Evolutionary conservation across 2,329 filamentous ascomycete genomes (phyloP), one percentile per base, ranked within the genome.

Genomic region (Orbilia javanica): DNA sequence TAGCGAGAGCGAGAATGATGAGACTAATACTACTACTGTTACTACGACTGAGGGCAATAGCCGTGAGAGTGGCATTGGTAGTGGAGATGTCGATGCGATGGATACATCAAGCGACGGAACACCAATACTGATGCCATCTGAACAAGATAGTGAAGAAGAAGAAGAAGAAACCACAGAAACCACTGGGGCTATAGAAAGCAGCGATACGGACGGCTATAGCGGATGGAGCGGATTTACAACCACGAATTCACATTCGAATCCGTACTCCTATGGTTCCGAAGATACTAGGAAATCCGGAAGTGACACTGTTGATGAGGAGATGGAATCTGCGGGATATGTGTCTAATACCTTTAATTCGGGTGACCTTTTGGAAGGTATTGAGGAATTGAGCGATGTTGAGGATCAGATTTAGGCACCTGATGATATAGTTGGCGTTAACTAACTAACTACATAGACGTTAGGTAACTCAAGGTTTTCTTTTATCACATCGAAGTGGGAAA

Each of bases 301-400:
- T 3, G 29, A 3, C 4, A 44, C 31, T 15, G 11, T 1, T 11
- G 52, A 46, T 8, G 34, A 57, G 4, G 15, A 55, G 22, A 64
- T 63, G 46, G 39, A 31, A 8, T 44, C 25, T 42, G 36, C 4
- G 0, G n/a, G 7, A 39, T 64, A 36, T 13, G 15, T 25, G 3
- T 34, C 27, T 7, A 48, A 27, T n/a, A 25, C 46, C 22, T 36
- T 52, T 18, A 39, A 27, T 25, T 71, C 66, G 3, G 44, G 20
- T 1, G 57, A 67, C 34, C 52, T 27, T 25, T 48, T 71, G 25
- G 66, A 71, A 50, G 73, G 48, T 18, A 66, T 77, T 11, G 73
- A 77, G 4, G 73, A 77, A 7, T 29, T 77, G 20, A 71, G 66
- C 8, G 73, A 77, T 22, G 52, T 77, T n/a, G 73, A 77, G 31